Evolutionary conservation across 2,329 filamentous ascomycete species (phyloP).

Genomic region (Diaporthe eres): DNA sequence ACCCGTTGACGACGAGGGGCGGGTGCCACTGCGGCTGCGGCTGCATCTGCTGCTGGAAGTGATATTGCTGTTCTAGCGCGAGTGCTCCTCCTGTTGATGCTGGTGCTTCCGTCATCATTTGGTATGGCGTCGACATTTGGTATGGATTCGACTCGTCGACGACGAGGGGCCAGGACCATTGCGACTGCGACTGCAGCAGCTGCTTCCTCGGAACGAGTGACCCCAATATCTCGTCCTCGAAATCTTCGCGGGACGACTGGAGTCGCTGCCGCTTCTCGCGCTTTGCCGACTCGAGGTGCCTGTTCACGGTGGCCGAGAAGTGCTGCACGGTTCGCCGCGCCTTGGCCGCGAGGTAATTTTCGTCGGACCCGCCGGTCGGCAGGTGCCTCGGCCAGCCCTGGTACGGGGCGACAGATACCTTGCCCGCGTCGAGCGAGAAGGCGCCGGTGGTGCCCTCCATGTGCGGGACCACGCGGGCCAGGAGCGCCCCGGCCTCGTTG

Average conservation of each 20-base stretch:
- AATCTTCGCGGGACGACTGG: background rate
- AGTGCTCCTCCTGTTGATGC: too few species aligned
- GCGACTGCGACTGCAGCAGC: too few species aligned
- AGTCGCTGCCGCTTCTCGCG: background rate
- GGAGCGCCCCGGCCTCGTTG: background rate
- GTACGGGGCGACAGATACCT: background rate
- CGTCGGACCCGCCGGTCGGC: background rate
- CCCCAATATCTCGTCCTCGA: too few species aligned
- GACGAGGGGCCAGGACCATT: too few species aligned
- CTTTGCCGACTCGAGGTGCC: background rate
- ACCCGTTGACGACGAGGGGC: background rate
- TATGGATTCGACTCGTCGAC: background rate
- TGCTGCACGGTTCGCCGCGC: background rate
- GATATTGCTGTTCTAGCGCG: background rate
- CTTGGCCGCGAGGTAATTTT: background rate
- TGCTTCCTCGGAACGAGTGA: too few species aligned
- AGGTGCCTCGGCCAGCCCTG: background rate
- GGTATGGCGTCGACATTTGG: background rate
- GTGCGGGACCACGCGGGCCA: background rate
- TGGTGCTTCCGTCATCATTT: background rate
- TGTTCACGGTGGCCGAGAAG: background rate
- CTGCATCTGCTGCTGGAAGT: background rate
- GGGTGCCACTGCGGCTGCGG: too few species aligned
- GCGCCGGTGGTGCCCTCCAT: background rate
- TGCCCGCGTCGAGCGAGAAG: background rate